These are phyloP conservation scores for Echria macrotheca DNA, from an alignment of 495 filamentous ascomycete genomes.

Conservation along the genomic window DNA sequence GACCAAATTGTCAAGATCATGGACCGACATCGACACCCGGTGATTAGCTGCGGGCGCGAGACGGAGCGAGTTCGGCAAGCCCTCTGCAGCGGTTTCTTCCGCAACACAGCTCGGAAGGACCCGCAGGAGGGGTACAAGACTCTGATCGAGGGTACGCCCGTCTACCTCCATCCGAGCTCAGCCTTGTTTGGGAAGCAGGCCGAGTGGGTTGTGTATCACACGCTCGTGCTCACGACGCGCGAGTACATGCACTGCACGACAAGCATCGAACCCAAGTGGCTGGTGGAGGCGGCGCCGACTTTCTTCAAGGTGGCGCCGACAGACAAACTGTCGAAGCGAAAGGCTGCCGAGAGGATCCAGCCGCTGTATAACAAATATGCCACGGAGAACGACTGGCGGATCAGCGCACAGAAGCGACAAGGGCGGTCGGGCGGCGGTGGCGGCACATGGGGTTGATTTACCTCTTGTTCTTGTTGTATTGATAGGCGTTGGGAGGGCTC, in stretches of 20 bases:
- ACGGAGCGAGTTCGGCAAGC: conserved; percentile 87
- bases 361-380: conserved; percentile 87
- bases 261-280: conserved; percentile 85
- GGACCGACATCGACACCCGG: conserved; percentile 73
- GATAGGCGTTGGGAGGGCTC: too few species aligned
- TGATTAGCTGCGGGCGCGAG: conserved; percentile 79
- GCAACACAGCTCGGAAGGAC: conserved; percentile 91
- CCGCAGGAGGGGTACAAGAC: conserved; percentile 97
- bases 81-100: conserved; percentile 90
- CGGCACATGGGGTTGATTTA: conserved; percentile 84
- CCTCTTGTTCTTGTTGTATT: too few species aligned
- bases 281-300: conserved; percentile 87
- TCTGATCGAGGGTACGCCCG: conserved; percentile 87
- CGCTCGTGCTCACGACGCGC: conserved; percentile 82
- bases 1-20: conserved; percentile 91
- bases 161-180: conserved; percentile 86
- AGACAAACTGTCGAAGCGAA: conserved; percentile 80
- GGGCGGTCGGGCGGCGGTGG: conserved; percentile 88
- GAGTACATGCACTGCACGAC: conserved; percentile 97
- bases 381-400: conserved; percentile 85
- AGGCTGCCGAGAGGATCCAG: conserved; percentile 91
- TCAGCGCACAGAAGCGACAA: conserved; percentile 81
- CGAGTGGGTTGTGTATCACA: conserved; percentile 92
- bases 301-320: conserved; percentile 98
- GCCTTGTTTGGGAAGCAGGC: conserved; percentile 93